phyloP scores from a whole-genome alignment of 441 rosid species.

The Kokia cookei region DNA sequence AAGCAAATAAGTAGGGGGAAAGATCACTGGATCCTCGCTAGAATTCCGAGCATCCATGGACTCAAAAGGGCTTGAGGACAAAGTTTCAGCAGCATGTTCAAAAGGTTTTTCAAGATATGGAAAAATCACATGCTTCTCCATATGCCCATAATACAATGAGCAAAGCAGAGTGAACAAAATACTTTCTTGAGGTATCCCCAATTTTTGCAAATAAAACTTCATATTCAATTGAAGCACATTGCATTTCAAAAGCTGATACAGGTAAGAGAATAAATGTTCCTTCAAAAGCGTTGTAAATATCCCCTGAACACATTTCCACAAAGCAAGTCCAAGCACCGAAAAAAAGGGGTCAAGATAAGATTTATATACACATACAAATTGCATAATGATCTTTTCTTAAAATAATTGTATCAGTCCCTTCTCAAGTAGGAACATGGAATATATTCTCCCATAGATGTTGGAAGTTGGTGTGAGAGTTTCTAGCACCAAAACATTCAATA shows the following conservation, averaged over 20 bases:
- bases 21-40: slow-evolving; percentile 15
- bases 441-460: background rate
- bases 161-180: slow-evolving; percentile 68
- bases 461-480: background rate
- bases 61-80: slow-evolving; percentile 6
- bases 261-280: slow-evolving; percentile 31
- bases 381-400: background rate
- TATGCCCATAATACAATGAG: slow-evolving; percentile 80
- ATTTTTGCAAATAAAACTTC: slow-evolving; percentile 49
- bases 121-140: slow-evolving; percentile 63
- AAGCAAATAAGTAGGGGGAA: slow-evolving; percentile 36
- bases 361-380: background rate
- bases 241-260: slow-evolving; percentile 56
- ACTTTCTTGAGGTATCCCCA: slow-evolving; percentile 93
- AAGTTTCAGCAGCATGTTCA: slow-evolving; percentile 16
- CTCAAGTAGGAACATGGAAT: background rate
- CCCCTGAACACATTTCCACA: slow-evolving; percentile 39
- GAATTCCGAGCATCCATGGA: slow-evolving; percentile 4
- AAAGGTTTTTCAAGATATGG: slow-evolving; percentile 52
- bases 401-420: background rate
- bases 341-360: background rate
- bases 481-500: background rate
- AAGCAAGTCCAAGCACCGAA: background rate
- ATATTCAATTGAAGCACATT: slow-evolving; percentile 54
- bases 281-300: slow-evolving; percentile 22